phyloP scores from a whole-genome alignment of 352 stramenopile genomes.

The Thraustotheca clavata region DNA sequence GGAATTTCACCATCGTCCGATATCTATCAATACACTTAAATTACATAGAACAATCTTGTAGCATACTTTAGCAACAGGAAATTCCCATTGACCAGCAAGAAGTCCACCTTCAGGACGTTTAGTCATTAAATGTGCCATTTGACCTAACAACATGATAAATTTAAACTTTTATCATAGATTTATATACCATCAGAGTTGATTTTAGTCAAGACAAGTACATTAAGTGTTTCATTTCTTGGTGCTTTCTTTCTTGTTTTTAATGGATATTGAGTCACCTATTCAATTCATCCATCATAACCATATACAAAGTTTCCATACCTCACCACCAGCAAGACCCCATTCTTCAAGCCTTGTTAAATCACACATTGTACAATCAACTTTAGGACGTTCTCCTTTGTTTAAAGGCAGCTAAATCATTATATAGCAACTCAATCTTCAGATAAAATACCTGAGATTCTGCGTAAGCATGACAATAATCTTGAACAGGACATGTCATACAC shows the following conservation, averaged over 20 bases:
- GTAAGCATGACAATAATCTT: constrained; percentile 55
- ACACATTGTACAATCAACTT: constrained; percentile 9
- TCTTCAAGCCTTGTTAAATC: constrained; percentile 12
- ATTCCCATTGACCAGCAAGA: constrained; percentile 84
- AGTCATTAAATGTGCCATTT: constrained; percentile 54
- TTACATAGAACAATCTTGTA: background rate
- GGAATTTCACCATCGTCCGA: constrained; percentile 54
- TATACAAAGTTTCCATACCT: background rate
- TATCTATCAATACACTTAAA: constrained; percentile 27
- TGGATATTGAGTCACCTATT: constrained; percentile 67
- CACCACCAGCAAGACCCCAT: constrained; percentile 3
- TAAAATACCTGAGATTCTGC: constrained; percentile 2
- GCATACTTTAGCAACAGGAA: constrained; percentile 64
- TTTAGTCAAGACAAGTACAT: constrained; percentile 45
- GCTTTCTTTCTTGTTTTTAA: constrained; percentile 77
- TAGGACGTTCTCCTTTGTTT: background rate
- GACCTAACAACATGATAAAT: background rate
- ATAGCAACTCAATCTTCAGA: background rate
- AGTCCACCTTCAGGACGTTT: constrained; percentile 63
- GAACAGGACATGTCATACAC: constrained; percentile 60
- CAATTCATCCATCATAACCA: too few relatives aligned
- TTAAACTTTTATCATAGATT: background rate
- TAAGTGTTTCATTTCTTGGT: constrained; percentile 65
- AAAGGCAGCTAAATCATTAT: background rate
- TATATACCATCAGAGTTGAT: background rate